Percentiles rank a stretch among this genome's conserved stretches.
phyloP scores from a whole-genome alignment of 2,329 filamentous ascomycete genomes.

The Sarocladium kiliense region DNA sequence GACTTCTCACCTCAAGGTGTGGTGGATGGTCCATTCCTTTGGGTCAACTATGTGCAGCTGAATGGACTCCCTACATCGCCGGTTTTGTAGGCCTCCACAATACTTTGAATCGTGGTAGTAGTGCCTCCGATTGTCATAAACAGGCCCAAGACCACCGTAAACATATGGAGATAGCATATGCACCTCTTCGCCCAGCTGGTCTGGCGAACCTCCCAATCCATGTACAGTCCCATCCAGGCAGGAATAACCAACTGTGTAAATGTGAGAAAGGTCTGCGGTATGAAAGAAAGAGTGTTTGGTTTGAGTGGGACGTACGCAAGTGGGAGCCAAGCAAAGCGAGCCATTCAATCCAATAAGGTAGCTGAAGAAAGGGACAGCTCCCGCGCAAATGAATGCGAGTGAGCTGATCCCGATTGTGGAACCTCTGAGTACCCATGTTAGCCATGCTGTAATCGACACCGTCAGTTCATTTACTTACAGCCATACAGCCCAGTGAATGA shows the following conservation, averaged over 20 bases:
- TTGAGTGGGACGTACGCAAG: slow-evolving; percentile 17
- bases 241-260: slow-evolving; percentile 17
- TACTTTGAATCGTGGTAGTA: slow-evolving; percentile 21
- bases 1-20: too few species aligned
- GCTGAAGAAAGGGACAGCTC: slow-evolving; percentile 20
- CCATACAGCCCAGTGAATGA: background rate
- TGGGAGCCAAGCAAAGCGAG: slow-evolving; percentile 22
- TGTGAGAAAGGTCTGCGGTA: background rate
- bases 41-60: too few species aligned
- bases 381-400: slow-evolving; percentile 16
- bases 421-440: slow-evolving; percentile 7
- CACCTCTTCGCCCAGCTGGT: slow-evolving; percentile 11
- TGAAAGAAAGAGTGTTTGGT: background rate
- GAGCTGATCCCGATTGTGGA: slow-evolving; percentile 17
- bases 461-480: slow-evolving; percentile 14
- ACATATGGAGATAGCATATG: slow-evolving; percentile 13
- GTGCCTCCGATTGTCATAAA: slow-evolving; percentile 21
- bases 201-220: slow-evolving; percentile 11
- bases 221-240: slow-evolving; percentile 19
- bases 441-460: background rate
- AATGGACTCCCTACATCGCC: slow-evolving; percentile 17
- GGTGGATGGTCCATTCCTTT: too few species aligned
- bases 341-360: slow-evolving; percentile 20
- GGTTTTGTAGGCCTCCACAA: slow-evolving; percentile 18
- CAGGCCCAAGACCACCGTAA: slow-evolving; percentile 15